Conservation (phyloP, 2,329 filamentous ascomycete species). For the Nannizziopsis barbatae region DNA sequence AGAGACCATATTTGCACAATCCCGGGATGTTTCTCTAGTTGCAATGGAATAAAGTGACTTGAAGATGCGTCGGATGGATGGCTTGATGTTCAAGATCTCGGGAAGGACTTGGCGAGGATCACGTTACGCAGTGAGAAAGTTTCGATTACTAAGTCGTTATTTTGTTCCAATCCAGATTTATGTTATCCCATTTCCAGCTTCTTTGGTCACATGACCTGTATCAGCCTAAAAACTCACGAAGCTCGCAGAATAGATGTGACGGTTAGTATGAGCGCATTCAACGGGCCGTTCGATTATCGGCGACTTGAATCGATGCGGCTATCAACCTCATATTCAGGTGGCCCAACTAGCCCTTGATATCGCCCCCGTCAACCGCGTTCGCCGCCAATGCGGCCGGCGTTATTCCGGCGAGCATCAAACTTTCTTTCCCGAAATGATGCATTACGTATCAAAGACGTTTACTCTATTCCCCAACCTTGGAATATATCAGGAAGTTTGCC, state of each 20-base stretch:
- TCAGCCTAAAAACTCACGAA: too few relatives aligned
- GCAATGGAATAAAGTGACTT: conserved; percentile 16
- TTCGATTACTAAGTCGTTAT: neutral
- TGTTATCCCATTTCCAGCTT: too few relatives aligned
- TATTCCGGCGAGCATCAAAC: conserved; percentile 4
- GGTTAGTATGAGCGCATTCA: too few relatives aligned
- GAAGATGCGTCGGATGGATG: conserved; percentile 24
- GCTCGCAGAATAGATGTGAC: too few relatives aligned
- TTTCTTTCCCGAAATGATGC: neutral
- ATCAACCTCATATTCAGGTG: neutral
- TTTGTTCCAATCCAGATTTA: too few relatives aligned
- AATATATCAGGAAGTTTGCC: neutral
- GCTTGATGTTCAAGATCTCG: conserved; percentile 15
- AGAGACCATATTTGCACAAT: conserved; percentile 29
- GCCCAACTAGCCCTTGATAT: neutral
- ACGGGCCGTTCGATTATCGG: conserved; percentile 16
- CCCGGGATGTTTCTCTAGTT: neutral
- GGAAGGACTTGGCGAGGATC: conserved; percentile 11
- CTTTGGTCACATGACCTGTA: too few relatives aligned
- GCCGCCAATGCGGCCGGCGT: conserved; percentile 11
- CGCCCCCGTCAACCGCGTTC: neutral
- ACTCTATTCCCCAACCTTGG: neutral
- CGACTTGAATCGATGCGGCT: neutral
- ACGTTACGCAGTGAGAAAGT: conserved; percentile 13
- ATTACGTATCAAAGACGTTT: neutral